Percentiles rank a stretch among this genome's conserved stretches.
These are phyloP conservation scores for Sphagnum fallax DNA, from an alignment of 228 moss, liverwort and hornwort genomes.

Conservation along the genomic window DNA sequence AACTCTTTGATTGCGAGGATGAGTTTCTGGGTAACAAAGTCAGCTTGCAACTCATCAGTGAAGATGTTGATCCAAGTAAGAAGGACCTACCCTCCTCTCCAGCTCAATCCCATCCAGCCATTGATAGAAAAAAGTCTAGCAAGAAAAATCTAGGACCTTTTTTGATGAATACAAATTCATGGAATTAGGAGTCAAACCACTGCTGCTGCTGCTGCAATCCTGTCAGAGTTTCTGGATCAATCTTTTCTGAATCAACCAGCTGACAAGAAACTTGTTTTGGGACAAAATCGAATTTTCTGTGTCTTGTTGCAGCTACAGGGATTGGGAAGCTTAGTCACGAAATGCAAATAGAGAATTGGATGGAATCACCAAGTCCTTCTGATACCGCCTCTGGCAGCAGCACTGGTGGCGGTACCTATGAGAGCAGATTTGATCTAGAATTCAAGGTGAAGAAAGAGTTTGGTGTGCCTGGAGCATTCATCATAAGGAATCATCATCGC, in stretches of 20 bases:
- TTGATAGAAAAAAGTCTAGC: not conserved
- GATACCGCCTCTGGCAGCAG: slow-evolving; percentile 2
- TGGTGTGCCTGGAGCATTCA: slow-evolving; percentile 74
- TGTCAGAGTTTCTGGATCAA: not conserved
- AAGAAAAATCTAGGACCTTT: not conserved
- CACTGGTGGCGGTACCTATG: slow-evolving; percentile 19
- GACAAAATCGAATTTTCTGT: no score
- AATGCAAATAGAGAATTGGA: slow-evolving; percentile 58
- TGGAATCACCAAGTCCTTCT: slow-evolving; percentile 14
- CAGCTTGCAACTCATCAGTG: slow-evolving; percentile 58
- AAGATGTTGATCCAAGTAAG: slow-evolving; percentile 48
- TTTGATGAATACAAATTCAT: not conserved
- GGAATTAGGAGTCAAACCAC: no score
- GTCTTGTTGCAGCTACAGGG: slow-evolving; percentile 35
- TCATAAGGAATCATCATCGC: slow-evolving; percentile 63
- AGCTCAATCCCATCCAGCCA: not conserved
- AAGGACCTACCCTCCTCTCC: not conserved
- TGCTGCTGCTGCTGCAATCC: not conserved
- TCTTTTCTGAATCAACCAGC: not conserved
- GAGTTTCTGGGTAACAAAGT: slow-evolving; percentile 52
- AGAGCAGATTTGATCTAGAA: slow-evolving; percentile 42
- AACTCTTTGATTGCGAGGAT: slow-evolving; percentile 40
- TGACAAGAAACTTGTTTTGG: no score
- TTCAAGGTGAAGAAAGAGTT: slow-evolving; percentile 47
- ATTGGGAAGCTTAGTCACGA: slow-evolving; percentile 42